Conservation (phyloP, 2,329 filamentous ascomycete species). For the Phaeophleospora eucalypticola region DNA sequence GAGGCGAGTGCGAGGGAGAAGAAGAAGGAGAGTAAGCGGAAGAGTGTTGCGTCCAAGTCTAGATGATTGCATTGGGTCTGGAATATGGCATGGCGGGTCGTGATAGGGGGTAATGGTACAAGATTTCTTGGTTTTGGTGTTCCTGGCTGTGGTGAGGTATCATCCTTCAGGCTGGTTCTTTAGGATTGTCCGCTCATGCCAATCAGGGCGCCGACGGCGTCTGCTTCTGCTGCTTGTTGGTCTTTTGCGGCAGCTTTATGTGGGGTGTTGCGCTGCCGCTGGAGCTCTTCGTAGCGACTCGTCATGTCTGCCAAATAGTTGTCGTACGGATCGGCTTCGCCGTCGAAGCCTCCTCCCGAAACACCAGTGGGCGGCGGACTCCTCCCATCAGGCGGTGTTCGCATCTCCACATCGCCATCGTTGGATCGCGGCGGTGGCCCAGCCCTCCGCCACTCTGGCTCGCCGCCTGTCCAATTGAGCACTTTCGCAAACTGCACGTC, state of each 20-base stretch:
- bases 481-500: conserved; percentile 35
- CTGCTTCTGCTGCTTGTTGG: conserved; percentile 19
- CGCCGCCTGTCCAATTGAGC: conserved; percentile 27
- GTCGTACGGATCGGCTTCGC: conserved; percentile 33
- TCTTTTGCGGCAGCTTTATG: conserved; percentile 16
- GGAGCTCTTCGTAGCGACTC: conserved; percentile 27
- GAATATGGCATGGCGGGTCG: background rate
- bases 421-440: conserved; percentile 3
- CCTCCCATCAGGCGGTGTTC: too few relatives aligned
- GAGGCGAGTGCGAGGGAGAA: conserved; percentile 28
- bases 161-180: background rate
- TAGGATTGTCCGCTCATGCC: conserved; percentile 15
- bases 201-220: conserved; percentile 25
- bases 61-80: conserved; percentile 9
- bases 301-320: conserved; percentile 30
- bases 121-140: too few relatives aligned
- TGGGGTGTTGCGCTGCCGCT: conserved; percentile 25
- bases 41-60: conserved; percentile 21
- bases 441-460: conserved; percentile 22
- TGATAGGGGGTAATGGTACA: background rate
- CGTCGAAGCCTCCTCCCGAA: conserved; percentile 31
- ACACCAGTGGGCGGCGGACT: conserved; percentile 30
- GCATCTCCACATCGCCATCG: conserved; percentile 11
- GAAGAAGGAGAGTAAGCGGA: conserved; percentile 31
- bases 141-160: too few relatives aligned